phyloP scores from a whole-genome alignment of 768 basidiomycete genomes.

The Porpolomopsis calyptriformis region DNA sequence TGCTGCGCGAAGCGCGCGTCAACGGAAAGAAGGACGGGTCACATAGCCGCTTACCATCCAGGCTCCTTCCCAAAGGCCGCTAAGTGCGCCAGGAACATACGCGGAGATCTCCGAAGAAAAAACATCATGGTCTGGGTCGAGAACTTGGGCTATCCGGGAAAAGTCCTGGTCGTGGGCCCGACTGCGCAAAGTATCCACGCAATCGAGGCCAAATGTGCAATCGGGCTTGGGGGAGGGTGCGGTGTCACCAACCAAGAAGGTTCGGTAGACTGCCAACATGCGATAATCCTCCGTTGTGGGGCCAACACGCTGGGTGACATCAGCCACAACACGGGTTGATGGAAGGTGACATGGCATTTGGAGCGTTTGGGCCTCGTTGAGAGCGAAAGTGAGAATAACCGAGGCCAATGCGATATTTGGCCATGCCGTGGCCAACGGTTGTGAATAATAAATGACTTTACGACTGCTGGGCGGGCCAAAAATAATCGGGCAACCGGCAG shows the following conservation, averaged over 20 bases:
- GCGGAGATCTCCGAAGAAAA: conserved; percentile 17
- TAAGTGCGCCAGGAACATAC: conserved; percentile 35
- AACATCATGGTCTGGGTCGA: conserved; percentile 14
- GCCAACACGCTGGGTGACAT: conserved; percentile 33
- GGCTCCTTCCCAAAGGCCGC: conserved; percentile 52
- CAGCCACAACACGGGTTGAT: conserved; percentile 34
- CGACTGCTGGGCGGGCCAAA: background rate
- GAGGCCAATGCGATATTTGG: conserved; percentile 35
- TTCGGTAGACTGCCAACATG: conserved; percentile 30
- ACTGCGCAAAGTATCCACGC: conserved; percentile 20
- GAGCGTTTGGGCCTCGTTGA: conserved; percentile 36
- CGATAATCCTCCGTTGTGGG: conserved; percentile 47
- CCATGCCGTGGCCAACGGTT: conserved; percentile 13
- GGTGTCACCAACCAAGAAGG: conserved; percentile 41
- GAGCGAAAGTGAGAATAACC: conserved; percentile 41
- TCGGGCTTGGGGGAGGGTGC: conserved; percentile 10
- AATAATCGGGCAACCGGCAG: background rate
- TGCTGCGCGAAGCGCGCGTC: conserved; percentile 6
- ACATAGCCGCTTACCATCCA: conserved; percentile 37
- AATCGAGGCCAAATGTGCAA: too few relatives aligned
- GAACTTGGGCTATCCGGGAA: conserved; percentile 23
- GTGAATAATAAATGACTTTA: conserved; percentile 3
- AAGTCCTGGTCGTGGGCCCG: conserved; percentile 27
- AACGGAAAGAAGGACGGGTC: conserved; percentile 4
- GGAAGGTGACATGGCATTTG: conserved; percentile 42